These are phyloP conservation scores for Acorus calamus DNA, from an alignment of 106 monocot genomes.

Conservation along the genomic window DNA sequence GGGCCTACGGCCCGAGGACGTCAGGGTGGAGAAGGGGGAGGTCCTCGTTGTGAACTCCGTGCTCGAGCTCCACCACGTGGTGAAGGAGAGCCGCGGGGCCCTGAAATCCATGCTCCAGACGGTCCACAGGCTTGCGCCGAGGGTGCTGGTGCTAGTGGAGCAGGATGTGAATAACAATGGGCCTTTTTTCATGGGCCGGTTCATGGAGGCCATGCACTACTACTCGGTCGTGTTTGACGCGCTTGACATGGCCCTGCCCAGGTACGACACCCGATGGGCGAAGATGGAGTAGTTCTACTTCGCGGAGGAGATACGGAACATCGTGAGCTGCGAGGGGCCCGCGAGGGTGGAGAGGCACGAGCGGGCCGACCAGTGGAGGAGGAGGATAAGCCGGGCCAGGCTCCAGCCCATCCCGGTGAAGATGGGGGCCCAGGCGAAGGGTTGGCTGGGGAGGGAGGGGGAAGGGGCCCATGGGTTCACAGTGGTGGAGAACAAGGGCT, in stretches of 20 bases:
- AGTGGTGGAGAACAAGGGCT: conserved; percentile 2
- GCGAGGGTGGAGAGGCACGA: conserved; percentile 10
- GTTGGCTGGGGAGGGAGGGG: background rate
- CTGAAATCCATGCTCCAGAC: conserved; percentile 12
- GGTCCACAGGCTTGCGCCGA: conserved; percentile 23
- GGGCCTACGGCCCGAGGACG: background rate
- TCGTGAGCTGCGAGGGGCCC: conserved; percentile 6
- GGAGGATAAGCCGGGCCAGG: conserved; percentile 1
- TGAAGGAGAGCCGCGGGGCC: conserved; percentile 24
- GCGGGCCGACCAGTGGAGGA: conserved; percentile 2
- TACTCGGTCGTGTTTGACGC: conserved; percentile 32
- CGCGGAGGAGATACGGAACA: conserved; percentile 1
- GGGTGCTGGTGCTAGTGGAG: conserved; percentile 22
- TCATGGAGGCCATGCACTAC: conserved; percentile 40
- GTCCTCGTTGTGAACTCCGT: conserved; percentile 9
- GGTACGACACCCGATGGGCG: conserved; percentile 16
- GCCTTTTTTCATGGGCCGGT: conserved; percentile 26
- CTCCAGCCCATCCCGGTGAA: background rate
- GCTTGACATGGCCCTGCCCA: conserved; percentile 21
- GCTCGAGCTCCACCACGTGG: conserved; percentile 23
- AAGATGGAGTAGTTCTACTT: conserved; percentile 23
- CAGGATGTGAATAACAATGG: conserved; percentile 40
- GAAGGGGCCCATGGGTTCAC: background rate
- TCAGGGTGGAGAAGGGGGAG: background rate
- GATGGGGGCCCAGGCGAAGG: background rate